Evolutionary conservation across 331 rosid species (phyloP).

Genomic region (Acacia concinna): DNA sequence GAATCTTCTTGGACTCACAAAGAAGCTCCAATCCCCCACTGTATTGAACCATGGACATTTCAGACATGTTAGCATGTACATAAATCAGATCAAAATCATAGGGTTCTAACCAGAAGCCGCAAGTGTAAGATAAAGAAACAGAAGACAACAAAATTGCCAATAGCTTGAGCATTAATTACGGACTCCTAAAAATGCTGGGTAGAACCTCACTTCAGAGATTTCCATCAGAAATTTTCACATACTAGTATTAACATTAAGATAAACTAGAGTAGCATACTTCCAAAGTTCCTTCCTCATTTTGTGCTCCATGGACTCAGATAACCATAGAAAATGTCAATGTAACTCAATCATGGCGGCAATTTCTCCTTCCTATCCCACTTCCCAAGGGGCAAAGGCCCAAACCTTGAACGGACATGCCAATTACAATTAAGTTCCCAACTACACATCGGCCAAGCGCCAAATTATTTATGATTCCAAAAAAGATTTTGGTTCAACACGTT

Average conservation of each 20-base stretch:
- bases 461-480: background rate
- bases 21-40: conserved; percentile 97
- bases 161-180: background rate
- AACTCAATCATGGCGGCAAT: background rate
- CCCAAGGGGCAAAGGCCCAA: background rate
- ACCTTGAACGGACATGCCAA: background rate
- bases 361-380: background rate
- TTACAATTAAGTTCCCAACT: background rate
- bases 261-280: background rate
- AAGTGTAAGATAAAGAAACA: background rate
- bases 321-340: background rate
- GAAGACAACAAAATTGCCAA: background rate
- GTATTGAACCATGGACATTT: conserved; percentile 24
- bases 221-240: background rate
- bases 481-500: background rate
- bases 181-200: background rate
- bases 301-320: background rate
- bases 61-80: conserved; percentile 22
- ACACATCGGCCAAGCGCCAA: background rate
- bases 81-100: conserved; percentile 15
- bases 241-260: background rate
- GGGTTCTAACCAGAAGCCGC: background rate
- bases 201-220: conserved; percentile 4
- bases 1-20: conserved; percentile 85
- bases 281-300: background rate